Percentiles rank a stretch among this genome's conserved stretches.
phyloP scores from a whole-genome alignment of 495 filamentous ascomycete species.

The Rhypophila decipiens region DNA sequence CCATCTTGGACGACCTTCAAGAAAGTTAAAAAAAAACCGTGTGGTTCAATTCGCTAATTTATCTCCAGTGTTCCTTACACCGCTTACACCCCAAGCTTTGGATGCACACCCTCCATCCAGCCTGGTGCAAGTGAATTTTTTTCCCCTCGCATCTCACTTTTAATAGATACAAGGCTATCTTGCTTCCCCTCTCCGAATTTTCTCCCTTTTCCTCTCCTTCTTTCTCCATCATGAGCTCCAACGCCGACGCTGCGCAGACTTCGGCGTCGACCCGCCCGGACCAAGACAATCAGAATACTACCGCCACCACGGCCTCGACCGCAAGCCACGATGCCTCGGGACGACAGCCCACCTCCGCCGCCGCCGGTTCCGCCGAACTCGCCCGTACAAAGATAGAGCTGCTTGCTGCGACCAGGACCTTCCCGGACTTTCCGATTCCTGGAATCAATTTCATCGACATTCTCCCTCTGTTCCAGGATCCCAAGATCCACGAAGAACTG shows the following conservation, averaged over 20 bases:
- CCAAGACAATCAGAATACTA: slow-evolving; percentile 15
- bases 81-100: slow-evolving; percentile 4
- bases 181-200: slow-evolving; percentile 17
- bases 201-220: slow-evolving; percentile 17
- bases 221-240: slow-evolving; percentile 54
- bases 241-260: slow-evolving; percentile 25
- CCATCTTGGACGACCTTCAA: neutral
- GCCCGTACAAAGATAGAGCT: slow-evolving; percentile 82
- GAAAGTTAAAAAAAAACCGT: no score
- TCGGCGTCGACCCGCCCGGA: slow-evolving; percentile 17
- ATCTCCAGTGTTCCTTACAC: neutral
- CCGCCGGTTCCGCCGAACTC: slow-evolving; percentile 82
- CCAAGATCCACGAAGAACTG: slow-evolving; percentile 66
- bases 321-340: slow-evolving; percentile 47
- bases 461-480: slow-evolving; percentile 86
- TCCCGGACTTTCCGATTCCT: slow-evolving; percentile 87
- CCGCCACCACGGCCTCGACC: slow-evolving; percentile 29
- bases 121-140: slow-evolving; percentile 12
- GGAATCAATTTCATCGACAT: slow-evolving; percentile 99
- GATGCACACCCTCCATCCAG: slow-evolving; percentile 4
- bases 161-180: slow-evolving; percentile 25
- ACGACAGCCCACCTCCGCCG: slow-evolving; percentile 52
- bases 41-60: neutral
- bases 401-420: slow-evolving; percentile 52
- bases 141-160: slow-evolving; percentile 10